These are phyloP conservation scores for Pythium oligandrum DNA, from an alignment of 352 stramenopile genomes.

Conservation along the genomic window DNA sequence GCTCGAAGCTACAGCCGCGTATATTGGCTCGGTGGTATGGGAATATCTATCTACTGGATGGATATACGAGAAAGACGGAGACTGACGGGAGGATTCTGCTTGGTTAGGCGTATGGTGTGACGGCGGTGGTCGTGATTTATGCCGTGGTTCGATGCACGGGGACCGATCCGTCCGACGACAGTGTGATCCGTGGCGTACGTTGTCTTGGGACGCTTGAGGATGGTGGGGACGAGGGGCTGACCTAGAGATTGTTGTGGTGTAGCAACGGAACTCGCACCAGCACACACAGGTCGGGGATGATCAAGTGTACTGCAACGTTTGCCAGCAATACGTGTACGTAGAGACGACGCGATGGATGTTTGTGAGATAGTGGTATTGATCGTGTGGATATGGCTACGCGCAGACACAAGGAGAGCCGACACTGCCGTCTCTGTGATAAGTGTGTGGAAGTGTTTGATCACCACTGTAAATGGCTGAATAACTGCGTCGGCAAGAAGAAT, in stretches of 20 bases:
- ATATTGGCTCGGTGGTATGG: slow-evolving; percentile 41
- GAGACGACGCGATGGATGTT: too few relatives aligned
- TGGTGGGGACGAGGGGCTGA: slow-evolving; percentile 3
- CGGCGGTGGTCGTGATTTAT: slow-evolving; percentile 46
- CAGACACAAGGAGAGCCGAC: slow-evolving; percentile 82
- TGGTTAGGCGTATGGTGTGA: slow-evolving; percentile 35
- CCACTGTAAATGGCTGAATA: slow-evolving; percentile 97
- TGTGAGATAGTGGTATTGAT: too few relatives aligned
- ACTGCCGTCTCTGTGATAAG: slow-evolving; percentile 96
- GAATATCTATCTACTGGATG: not conserved
- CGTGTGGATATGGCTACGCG: not conserved
- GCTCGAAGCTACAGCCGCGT: slow-evolving; percentile 37
- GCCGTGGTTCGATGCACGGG: slow-evolving; percentile 57
- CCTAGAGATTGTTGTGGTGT: not conserved
- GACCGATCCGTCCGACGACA: slow-evolving; percentile 77
- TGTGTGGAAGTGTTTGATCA: slow-evolving; percentile 96
- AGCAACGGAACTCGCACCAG: slow-evolving; percentile 7
- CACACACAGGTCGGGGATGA: slow-evolving; percentile 28
- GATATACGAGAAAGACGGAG: not conserved
- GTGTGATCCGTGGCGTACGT: slow-evolving; percentile 54
- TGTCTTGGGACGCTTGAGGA: not conserved
- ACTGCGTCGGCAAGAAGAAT: slow-evolving; percentile 91
- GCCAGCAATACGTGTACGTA: slow-evolving; percentile 84
- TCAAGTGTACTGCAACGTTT: slow-evolving; percentile 85
- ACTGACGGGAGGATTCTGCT: not conserved